Percentiles rank a stretch among this genome's conserved stretches.
Evolutionary conservation across 139 green algal genomes (phyloP).

Genomic region (Coelastrella sp.): DNA sequence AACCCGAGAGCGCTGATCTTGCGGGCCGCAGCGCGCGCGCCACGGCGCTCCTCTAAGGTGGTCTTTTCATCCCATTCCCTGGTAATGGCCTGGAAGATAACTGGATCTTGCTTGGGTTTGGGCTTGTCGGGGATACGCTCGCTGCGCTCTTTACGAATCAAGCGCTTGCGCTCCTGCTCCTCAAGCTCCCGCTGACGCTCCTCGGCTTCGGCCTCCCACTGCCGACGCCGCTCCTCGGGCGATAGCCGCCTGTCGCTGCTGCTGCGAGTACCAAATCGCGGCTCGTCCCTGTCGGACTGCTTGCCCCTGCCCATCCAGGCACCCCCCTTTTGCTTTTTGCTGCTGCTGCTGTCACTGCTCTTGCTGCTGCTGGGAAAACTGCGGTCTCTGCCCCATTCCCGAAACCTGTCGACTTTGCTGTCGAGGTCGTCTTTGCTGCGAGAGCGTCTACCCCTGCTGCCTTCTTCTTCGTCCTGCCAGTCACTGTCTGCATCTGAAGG

Average conservation of each 20-base stretch:
- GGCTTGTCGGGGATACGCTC: constrained; percentile 3
- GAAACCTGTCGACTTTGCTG: neutral
- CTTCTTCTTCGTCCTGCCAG: neutral
- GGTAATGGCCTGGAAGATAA: constrained; percentile 30
- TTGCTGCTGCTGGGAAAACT: neutral
- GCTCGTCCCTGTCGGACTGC: neutral
- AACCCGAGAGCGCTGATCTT: neutral
- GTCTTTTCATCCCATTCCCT: constrained; percentile 35
- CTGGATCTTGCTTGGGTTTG: neutral
- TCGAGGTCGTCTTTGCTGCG: neutral
- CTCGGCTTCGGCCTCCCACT: neutral
- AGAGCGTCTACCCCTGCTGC: neutral
- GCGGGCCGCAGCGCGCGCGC: constrained; percentile 12
- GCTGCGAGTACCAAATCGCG: neutral
- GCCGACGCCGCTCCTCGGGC: neutral
- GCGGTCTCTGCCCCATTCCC: neutral
- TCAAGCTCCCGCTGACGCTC: neutral
- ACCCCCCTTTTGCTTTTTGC: neutral
- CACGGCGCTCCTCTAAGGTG: neutral
- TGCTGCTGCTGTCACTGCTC: neutral
- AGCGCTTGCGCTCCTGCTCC: neutral
- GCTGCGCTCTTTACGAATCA: constrained; percentile 13
- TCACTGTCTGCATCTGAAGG: too few relatives aligned
- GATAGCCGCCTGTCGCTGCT: neutral
- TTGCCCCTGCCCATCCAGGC: too few relatives aligned